A percentile compares a stretch with the other conserved stretches of the same genome.
Conservation (phyloP, 1,284 basidiomycete species). For the Apiotrichum gamsii region DNA sequence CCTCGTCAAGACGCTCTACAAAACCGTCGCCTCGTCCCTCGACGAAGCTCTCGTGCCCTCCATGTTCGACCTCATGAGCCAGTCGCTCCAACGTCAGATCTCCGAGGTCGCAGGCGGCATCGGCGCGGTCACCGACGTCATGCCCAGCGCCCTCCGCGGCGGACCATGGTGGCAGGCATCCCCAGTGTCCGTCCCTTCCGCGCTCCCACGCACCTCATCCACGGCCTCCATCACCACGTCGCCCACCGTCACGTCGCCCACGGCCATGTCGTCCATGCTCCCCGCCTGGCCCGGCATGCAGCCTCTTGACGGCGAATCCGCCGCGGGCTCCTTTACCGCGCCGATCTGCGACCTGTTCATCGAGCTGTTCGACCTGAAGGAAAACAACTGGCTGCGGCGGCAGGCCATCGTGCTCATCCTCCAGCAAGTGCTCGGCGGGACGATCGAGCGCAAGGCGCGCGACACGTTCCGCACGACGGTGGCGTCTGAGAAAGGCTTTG, state of each 20-base stretch:
- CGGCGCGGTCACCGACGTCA: slow-evolving; percentile 67
- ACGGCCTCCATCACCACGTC: background rate
- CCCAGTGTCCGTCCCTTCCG: background rate
- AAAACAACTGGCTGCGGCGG: slow-evolving; percentile 90
- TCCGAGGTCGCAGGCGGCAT: slow-evolving; percentile 73
- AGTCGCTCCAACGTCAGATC: slow-evolving; percentile 68
- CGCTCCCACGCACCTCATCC: background rate
- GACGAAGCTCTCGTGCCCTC: slow-evolving; percentile 90
- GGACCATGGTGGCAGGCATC: background rate
- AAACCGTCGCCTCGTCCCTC: slow-evolving; percentile 80
- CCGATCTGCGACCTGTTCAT: slow-evolving; percentile 91
- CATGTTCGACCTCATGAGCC: slow-evolving; percentile 78
- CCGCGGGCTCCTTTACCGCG: slow-evolving; percentile 70
- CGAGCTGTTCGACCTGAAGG: slow-evolving; percentile 88
- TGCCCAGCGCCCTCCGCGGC: slow-evolving; percentile 54
- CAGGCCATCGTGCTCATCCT: slow-evolving; percentile 94
- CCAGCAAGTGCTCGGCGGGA: slow-evolving; percentile 89
- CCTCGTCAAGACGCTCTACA: slow-evolving; percentile 74
- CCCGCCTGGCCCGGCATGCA: slow-evolving; percentile 50
- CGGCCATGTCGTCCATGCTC: slow-evolving; percentile 55
- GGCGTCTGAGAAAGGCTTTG: slow-evolving; percentile 61
- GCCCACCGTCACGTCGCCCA: background rate
- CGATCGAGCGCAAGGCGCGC: slow-evolving; percentile 80
- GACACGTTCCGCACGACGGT: slow-evolving; percentile 60
- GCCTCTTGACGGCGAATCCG: slow-evolving; percentile 75